Conservation (phyloP, 345 rosid species). For the Sonneratia alba region DNA sequence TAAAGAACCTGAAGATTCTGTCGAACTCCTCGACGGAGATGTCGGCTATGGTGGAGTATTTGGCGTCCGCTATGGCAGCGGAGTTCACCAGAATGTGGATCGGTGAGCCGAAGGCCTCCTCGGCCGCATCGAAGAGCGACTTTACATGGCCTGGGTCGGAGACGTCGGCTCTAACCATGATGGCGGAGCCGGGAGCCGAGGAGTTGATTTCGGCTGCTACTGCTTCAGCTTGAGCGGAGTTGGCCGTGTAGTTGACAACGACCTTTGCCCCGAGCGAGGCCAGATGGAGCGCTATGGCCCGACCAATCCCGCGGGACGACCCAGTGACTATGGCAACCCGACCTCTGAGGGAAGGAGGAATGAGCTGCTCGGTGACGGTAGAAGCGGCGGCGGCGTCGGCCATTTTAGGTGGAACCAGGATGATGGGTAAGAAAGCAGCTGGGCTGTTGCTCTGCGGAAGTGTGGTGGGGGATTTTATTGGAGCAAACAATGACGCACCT, state of each 20-base stretch:
- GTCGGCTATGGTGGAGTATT: constrained; percentile 21
- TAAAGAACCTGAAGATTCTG: constrained; percentile 18
- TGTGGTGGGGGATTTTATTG: too few species aligned
- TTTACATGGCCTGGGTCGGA: constrained; percentile 26
- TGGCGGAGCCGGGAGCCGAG: constrained; percentile 8
- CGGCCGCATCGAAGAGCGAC: constrained; percentile 14
- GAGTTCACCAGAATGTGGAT: too few species aligned
- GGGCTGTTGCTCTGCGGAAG: too few species aligned
- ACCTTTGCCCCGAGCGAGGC: constrained; percentile 25
- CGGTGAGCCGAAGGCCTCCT: constrained; percentile 9
- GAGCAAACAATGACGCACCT: too few species aligned
- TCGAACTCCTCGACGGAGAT: constrained; percentile 29
- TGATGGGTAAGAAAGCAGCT: too few species aligned
- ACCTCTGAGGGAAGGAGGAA: constrained; percentile 13
- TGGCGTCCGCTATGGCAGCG: neutral
- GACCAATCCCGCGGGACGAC: too few species aligned
- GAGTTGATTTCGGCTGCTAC: constrained; percentile 18
- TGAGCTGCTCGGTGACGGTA: neutral
- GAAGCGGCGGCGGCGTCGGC: neutral
- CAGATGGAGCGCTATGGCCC: constrained; percentile 14
- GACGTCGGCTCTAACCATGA: constrained; percentile 18
- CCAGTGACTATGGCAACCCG: constrained; percentile 23
- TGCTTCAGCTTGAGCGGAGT: constrained; percentile 17
- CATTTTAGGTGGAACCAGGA: neutral
- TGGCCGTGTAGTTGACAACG: constrained; percentile 27